Evolutionary conservation across 805 yeast species (phyloP).

Genomic region (Saturnispora sanitii): DNA sequence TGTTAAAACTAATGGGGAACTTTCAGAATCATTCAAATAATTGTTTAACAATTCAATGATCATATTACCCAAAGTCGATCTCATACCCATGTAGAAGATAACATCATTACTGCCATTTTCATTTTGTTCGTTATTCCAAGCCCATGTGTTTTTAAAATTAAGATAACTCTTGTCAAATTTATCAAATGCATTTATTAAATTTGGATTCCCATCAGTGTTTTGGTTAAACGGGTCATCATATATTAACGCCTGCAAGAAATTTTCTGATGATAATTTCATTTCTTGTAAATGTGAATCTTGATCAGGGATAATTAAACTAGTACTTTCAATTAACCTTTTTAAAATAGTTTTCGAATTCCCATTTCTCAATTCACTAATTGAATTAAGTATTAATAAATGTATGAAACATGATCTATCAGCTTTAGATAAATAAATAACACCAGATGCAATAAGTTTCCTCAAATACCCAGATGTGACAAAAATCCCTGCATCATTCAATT

Average conservation of each 20-base stretch:
- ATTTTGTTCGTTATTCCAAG: no score
- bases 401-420: conserved; percentile 40
- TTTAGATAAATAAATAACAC: conserved; percentile 55
- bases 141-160: no score
- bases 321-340: conserved; percentile 22
- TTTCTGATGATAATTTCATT: not conserved
- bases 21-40: not conserved
- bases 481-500: conserved; percentile 37
- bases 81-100: conserved; percentile 2
- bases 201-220: no score
- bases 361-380: conserved; percentile 44
- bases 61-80: not conserved
- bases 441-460: conserved; percentile 76
- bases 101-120: no score
- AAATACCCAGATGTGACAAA: conserved; percentile 58
- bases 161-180: no score
- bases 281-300: not conserved
- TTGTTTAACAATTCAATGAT: not conserved
- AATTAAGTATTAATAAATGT: conserved; percentile 48
- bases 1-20: not conserved
- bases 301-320: conserved; percentile 12
- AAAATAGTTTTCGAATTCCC: conserved; percentile 27
- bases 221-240: no score
- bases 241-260: no score
- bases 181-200: no score